A percentile compares a stretch with the other conserved stretches of the same genome.
Evolutionary conservation across 495 filamentous ascomycete species (phyloP).

Genomic region (Annulohypoxylon nitens): DNA sequence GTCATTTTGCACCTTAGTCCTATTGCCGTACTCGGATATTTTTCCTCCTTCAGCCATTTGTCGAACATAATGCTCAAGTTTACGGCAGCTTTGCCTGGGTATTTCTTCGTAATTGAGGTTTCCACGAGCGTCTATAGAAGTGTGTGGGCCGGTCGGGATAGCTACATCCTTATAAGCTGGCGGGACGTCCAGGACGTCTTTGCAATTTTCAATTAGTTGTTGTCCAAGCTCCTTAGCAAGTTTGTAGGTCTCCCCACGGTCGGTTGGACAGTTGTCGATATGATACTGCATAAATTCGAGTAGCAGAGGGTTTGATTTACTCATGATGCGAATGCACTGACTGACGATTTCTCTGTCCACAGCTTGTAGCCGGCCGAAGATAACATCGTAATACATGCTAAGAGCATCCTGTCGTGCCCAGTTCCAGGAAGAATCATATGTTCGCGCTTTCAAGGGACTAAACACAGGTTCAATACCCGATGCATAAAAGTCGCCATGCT

Average conservation of each 20-base stretch:
- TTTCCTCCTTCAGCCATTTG: conserved; percentile 99
- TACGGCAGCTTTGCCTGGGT: conserved; percentile 89
- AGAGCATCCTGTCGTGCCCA: conserved; percentile 98
- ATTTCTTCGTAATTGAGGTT: conserved; percentile 91
- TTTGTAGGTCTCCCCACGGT: conserved; percentile 96
- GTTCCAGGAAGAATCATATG: conserved; percentile 99
- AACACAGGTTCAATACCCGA: conserved; percentile 94
- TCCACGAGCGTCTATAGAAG: conserved; percentile 88
- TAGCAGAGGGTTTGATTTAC: conserved; percentile 93
- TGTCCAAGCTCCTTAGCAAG: conserved; percentile 95
- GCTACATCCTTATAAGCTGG: conserved; percentile 97
- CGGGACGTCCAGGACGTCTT: conserved; percentile 82
- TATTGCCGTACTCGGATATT: conserved; percentile 98
- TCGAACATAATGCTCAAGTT: conserved; percentile 97
- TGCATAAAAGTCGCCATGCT: conserved; percentile 97
- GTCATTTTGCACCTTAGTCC: conserved; percentile 97
- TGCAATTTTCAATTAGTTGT: conserved; percentile 97
- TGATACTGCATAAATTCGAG: conserved; percentile 99
- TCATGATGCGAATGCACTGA: conserved; percentile 99
- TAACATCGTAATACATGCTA: conserved; percentile 99
- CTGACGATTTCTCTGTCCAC: conserved; percentile 98
- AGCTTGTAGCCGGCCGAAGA: conserved; percentile 92
- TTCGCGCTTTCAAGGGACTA: conserved; percentile 89
- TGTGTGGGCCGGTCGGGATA: conserved; percentile 90
- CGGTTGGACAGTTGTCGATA: conserved; percentile 98